Percentiles rank a stretch among this genome's conserved stretches.
Conservation (phyloP, 2,329 filamentous ascomycete species). For the Curvularia lunata region DNA sequence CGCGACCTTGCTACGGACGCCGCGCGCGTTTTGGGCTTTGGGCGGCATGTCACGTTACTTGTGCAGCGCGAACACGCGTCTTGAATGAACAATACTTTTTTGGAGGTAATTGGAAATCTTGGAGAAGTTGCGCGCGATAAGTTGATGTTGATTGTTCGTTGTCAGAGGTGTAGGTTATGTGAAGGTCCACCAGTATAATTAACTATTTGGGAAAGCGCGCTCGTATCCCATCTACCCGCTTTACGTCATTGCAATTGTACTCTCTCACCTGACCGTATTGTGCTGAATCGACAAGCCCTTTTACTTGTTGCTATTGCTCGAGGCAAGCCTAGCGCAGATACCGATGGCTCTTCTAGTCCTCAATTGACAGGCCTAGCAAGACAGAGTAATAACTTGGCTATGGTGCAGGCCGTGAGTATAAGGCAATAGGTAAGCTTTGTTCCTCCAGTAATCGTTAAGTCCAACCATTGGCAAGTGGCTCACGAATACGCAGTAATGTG, state of each 20-base stretch:
- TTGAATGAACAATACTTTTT: neutral
- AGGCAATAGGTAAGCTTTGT: neutral
- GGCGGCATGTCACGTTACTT: conserved; percentile 19
- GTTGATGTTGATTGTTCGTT: neutral
- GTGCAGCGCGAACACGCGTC: neutral
- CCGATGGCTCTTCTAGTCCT: neutral
- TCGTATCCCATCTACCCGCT: neutral
- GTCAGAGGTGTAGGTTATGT: too few species aligned
- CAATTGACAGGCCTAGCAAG: neutral
- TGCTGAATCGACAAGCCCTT: neutral
- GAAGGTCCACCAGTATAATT: neutral
- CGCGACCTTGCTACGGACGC: conserved; percentile 21
- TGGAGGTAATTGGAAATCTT: neutral
- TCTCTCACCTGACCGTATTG: neutral
- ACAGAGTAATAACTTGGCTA: neutral
- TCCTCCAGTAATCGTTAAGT: neutral
- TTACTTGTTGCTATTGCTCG: neutral
- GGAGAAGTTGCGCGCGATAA: neutral
- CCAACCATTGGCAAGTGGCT: neutral
- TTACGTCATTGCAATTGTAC: neutral
- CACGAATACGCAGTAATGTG: neutral
- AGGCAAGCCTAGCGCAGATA: neutral
- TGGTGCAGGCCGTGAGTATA: neutral
- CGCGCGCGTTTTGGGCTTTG: conserved; percentile 18
- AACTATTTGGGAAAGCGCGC: neutral